Evolutionary conservation across 1,284 basidiomycete genomes (phyloP).

Genomic region (Tylopilus orsonianus): DNA sequence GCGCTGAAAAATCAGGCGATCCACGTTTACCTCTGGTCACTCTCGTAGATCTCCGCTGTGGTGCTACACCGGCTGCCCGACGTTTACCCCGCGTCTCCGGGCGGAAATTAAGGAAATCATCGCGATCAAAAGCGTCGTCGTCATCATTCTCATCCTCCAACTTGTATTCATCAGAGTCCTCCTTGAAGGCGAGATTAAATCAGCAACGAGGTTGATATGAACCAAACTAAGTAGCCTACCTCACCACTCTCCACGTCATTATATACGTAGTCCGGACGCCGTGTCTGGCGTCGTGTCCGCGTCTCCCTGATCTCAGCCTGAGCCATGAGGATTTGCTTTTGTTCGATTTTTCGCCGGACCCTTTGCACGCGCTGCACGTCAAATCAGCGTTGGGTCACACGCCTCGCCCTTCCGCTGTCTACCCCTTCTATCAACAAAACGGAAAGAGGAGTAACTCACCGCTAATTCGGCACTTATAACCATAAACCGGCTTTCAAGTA

Average conservation of each 20-base stretch:
- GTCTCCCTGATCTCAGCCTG: conserved; percentile 77
- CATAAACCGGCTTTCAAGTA: conserved; percentile 61
- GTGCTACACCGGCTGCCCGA: conserved; percentile 35
- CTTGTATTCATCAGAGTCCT: conserved; percentile 66
- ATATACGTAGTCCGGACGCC: conserved; percentile 77
- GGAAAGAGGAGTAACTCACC: conserved; percentile 47
- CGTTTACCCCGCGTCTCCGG: conserved; percentile 38
- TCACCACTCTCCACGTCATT: conserved; percentile 63
- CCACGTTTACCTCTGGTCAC: conserved; percentile 51
- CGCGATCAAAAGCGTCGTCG: conserved; percentile 56
- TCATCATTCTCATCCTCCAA: conserved; percentile 65
- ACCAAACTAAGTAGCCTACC: conserved; percentile 38
- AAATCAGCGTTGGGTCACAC: conserved; percentile 27
- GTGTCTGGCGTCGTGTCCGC: conserved; percentile 66
- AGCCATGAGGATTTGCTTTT: conserved; percentile 59
- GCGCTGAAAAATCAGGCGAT: conserved; percentile 49
- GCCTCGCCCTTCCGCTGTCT: conserved; percentile 12
- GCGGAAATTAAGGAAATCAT: conserved; percentile 44
- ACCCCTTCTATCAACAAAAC: conserved; percentile 14
- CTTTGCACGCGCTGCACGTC: conserved; percentile 62
- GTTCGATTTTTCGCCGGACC: conserved; percentile 65
- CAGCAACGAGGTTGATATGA: conserved; percentile 16
- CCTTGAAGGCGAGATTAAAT: conserved; percentile 37
- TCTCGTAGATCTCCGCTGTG: conserved; percentile 63
- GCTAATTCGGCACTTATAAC: conserved; percentile 64